Base-by-base conservation (phyloP, 2,329 filamentous ascomycete species). In the Aspergillus cejpii region DNA sequence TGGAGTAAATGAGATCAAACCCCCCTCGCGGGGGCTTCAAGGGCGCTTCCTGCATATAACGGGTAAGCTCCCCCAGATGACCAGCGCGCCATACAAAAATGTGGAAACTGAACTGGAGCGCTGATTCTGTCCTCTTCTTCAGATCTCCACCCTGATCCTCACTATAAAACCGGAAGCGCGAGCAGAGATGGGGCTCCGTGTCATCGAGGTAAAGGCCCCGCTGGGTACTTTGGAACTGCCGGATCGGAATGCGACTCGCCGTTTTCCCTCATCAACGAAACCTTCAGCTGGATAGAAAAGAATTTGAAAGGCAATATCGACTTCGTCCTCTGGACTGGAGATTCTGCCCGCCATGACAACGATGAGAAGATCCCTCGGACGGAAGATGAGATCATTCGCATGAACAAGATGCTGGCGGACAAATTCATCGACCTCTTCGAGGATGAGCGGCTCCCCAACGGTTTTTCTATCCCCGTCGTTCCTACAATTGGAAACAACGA, bases 401-500 rank as follows among this genome's bases (percentile, higher is more conserved):
- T 87, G 57, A 98, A 98, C 64, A 73, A 79, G 52, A 74, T 81
- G 53, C 74, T 96, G 51, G 83, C 89, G 39, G 70, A 81, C 56
- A 87, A 87, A 64, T 87, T 97, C 65, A 69, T 77, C 37, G 78
- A 89, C 15, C 75, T 85, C 7, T 95, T 96, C 60, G 75, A 76
- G 17, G 72, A 74, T 41, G 57, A 68, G 28, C 72, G 77, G 70
- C 49, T 74, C 73, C n/a, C 71, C 73, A 26, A 72, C 43, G 78
- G 80, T 45, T 77, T 89, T 47, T 67, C 75, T 10, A 77, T 97
- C 3, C 91, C 92, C 3, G 80, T 97, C 23, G 76, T 98, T 15
- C 90, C 92, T 0, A 96, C 84, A 0, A 83, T 96, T 55, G 92
- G 92, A 49, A 98, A 98, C 71, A 98, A 98, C 67, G 92, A 98